Base-by-base conservation (phyloP, 805 yeast species). In the Tetrapisispora phaffii region DNA sequence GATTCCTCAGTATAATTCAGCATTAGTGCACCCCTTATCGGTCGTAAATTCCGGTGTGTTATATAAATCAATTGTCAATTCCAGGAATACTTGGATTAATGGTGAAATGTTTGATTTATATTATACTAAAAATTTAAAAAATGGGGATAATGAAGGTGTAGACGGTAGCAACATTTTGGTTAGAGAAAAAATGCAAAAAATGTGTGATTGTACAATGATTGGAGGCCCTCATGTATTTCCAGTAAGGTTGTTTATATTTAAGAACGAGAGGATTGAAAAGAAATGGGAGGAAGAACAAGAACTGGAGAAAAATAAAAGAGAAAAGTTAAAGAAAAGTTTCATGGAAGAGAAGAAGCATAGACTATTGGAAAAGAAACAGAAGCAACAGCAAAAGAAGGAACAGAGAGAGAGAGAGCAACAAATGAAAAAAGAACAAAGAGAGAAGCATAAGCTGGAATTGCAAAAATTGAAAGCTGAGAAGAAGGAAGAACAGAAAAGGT, bases 151-250 rank as follows among this genome's bases (percentile, higher is more conserved):
- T n/a, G 77, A 24, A 17, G 35, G 26, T 32, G 47, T 41, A 21
- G 22, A 38, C 15, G 41, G 39, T 35, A 41, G 31, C 7, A 47
- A 48, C 34, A 46, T 44, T n/a, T 26, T 47, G 13, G 45, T 52
- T 7, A 69, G 94, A 54, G 97, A 90, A 51, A 80, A 80, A 45
- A 88, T 89, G 96, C 82, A 87, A 48, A 88, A 87, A 59, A 67
- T 93, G 46, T 78, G 90, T 53, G 96, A 89, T 53, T 79, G 89
- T 48, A 66, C 69, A 1, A 64, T 88, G 65, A 69, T 71, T 10
- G 71, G 83, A 20, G 97, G 97, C 0, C 96, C 96, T 0, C 98
- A 90, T 63, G 63, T 69, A 0, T 86, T 86, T 64, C 86, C 80
- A 34, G 73, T 83, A 1, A 69, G 94, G 48, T 63, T 93, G 28